Evolutionary conservation across 495 filamentous ascomycete genomes (phyloP).

Genomic region (Penicillium canariense): DNA sequence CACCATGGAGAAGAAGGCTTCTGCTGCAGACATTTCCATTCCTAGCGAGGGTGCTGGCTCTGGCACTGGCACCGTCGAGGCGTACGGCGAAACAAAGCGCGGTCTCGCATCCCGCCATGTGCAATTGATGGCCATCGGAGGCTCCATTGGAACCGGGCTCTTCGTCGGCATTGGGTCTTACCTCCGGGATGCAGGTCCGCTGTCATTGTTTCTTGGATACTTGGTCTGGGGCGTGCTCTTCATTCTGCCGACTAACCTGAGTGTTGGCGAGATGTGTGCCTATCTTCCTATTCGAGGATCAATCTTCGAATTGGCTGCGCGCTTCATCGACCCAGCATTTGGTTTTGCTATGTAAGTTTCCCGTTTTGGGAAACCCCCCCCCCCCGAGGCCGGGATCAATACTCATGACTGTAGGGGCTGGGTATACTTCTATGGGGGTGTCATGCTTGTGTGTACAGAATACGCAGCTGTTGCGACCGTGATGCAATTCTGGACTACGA

Average conservation of each 20-base stretch:
- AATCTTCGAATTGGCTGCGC: conserved; percentile 67
- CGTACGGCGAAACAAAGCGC: conserved; percentile 44
- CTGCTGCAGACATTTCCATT: conserved; percentile 9
- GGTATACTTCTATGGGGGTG: conserved; percentile 37
- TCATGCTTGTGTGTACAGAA: conserved; percentile 59
- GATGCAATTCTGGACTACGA: conserved; percentile 65
- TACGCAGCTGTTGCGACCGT: conserved; percentile 67
- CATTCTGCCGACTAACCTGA: conserved; percentile 36
- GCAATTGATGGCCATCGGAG: conserved; percentile 70
- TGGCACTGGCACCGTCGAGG: conserved; percentile 23
- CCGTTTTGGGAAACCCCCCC: background rate
- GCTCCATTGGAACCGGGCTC: conserved; percentile 73
- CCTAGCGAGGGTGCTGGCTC: conserved; percentile 19
- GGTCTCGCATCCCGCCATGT: conserved; percentile 63
- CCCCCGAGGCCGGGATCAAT: conserved; percentile 8
- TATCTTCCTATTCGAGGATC: conserved; percentile 71
- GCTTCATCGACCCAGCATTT: conserved; percentile 67
- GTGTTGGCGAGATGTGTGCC: conserved; percentile 63
- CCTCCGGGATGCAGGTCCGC: conserved; percentile 63
- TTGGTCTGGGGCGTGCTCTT: conserved; percentile 36
- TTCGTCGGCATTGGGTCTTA: conserved; percentile 72
- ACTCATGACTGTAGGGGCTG: conserved; percentile 31
- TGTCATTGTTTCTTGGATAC: conserved; percentile 66
- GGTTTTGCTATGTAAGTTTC: conserved; percentile 61
- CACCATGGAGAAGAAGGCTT: conserved; percentile 29